Base-by-base conservation (phyloP, 805 yeast genomes). In the Candida patagonica region DNA sequence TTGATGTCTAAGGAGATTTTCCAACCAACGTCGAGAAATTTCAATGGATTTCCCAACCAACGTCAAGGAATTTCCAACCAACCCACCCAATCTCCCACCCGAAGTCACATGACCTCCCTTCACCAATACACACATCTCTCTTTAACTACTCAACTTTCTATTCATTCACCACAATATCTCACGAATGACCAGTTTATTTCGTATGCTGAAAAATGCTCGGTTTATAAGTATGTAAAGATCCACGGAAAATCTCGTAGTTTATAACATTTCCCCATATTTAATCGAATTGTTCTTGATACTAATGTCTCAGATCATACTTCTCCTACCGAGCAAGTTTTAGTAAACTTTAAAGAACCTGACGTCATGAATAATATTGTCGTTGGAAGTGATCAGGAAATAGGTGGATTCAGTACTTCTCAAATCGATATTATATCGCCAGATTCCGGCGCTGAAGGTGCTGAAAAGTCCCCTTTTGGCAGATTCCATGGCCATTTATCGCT, bases 401-500 rank as follows among this genome's bases (percentile, higher is more conserved):
- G 89, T 1, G 95, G 95, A 0, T 83, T 65, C 59, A 78, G 88
- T 30, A 75, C 83, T 33, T 89, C 66, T 37, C 65, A 64, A 49
- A 62, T 74, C 36, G 74, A 67, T 27, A 50, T 68, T 27, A 43
- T 58, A 44, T 45, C 61, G 50, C 45, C 73, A 53, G 33, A 15
- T n/a, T 10, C 21, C 5, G 13, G 13, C 35, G 19, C 31, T 15
- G 26, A 8, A 8, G 12, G 26, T 24, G 26, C 26, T 8, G 8
- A 8, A 8, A 8, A 8, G 10, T 24, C 26, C 12, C n/a, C 30
- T 50, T 67, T 66, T 44, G 94, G 80, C 1, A 70, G 73, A 43
- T 80, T 84, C 61, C 76, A 74, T 55, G 95, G 95, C 5, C 76
- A 76, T 36, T 56, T 77, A 42, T 76, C 73, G 48, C 69, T 79